Evolutionary conservation across 805 yeast species (phyloP).

Genomic region (Saccharomycopsis fibuligera): DNA sequence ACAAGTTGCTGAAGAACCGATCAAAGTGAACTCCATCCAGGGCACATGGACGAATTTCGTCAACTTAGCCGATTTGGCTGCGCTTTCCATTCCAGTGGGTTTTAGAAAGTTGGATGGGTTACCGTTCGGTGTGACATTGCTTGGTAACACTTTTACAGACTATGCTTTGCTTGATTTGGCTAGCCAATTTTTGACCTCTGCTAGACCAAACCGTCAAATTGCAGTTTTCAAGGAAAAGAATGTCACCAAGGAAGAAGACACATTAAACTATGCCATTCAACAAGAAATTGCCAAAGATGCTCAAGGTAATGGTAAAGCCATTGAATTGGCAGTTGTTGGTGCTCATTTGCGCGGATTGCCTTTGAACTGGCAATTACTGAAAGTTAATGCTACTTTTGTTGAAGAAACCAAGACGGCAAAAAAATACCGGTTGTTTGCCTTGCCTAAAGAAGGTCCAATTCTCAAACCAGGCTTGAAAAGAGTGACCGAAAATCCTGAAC

Average conservation of each 20-base stretch:
- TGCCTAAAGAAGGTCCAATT: conserved; percentile 65
- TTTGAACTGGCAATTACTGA: conserved; percentile 87
- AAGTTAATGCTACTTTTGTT: conserved; percentile 69
- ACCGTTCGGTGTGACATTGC: conserved; percentile 84
- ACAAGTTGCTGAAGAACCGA: conserved; percentile 70
- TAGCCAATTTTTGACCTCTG: conserved; percentile 50
- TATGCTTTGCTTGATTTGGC: conserved; percentile 86
- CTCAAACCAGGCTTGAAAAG: conserved; percentile 87
- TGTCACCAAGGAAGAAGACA: conserved; percentile 37
- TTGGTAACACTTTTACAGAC: conserved; percentile 79
- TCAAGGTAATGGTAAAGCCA: conserved; percentile 34
- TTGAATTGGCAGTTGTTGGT: conserved; percentile 89
- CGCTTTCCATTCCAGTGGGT: conserved; percentile 86
- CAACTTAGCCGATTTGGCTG: conserved; percentile 88
- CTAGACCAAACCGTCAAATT: conserved; percentile 20
- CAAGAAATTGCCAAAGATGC: conserved; percentile 27
- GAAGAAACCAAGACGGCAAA: conserved; percentile 63
- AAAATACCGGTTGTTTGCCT: conserved; percentile 71
- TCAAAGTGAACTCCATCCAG: conserved; percentile 77
- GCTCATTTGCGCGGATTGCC: conserved; percentile 89
- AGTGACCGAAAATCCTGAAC: conserved; percentile 36
- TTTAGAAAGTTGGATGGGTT: conserved; percentile 73
- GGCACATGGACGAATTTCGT: conserved; percentile 99
- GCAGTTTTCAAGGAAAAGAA: conserved; percentile 8
- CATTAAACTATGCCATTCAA: conserved; percentile 41